These are phyloP conservation scores for Pascua sp. DNA, from an alignment of 1,284 basidiomycete species.

Conservation along the genomic window DNA sequence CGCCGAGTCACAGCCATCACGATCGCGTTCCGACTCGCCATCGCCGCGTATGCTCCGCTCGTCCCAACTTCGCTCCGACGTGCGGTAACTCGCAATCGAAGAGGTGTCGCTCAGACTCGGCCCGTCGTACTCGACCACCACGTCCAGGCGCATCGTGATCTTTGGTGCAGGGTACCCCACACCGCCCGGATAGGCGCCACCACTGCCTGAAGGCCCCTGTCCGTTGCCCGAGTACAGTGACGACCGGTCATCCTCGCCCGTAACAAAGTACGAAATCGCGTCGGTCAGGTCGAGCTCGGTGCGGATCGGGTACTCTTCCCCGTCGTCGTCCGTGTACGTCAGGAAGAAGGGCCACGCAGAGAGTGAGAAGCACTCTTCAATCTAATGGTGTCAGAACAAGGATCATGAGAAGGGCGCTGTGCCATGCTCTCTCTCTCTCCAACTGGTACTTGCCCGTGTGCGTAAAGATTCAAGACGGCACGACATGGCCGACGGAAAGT, in stretches of 20 bases:
- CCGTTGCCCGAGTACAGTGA: constrained; percentile 59
- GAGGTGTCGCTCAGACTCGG: constrained; percentile 83
- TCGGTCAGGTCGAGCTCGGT: constrained; percentile 73
- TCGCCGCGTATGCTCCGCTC: neutral
- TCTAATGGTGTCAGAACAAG: constrained; percentile 50
- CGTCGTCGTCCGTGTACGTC: constrained; percentile 79
- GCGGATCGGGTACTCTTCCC: constrained; percentile 65
- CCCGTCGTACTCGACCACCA: constrained; percentile 80
- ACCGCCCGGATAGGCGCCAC: neutral
- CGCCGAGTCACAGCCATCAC: neutral
- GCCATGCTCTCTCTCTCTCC: neutral
- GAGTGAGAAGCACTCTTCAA: constrained; percentile 78
- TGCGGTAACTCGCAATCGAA: constrained; percentile 57
- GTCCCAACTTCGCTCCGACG: constrained; percentile 7
- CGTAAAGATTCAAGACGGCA: constrained; percentile 70
- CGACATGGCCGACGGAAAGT: constrained; percentile 68
- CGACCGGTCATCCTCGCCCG: constrained; percentile 64
- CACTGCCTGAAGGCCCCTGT: too few species aligned
- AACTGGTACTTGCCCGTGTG: constrained; percentile 57
- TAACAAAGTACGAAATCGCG: constrained; percentile 77
- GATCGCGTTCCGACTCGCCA: neutral
- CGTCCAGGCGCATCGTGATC: constrained; percentile 69
- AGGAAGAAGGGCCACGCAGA: constrained; percentile 65
- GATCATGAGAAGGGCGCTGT: neutral
- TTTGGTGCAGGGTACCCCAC: constrained; percentile 44